Evolutionary conservation across 495 filamentous ascomycete species (phyloP).

Genomic region (Pyronema omphalodes): DNA sequence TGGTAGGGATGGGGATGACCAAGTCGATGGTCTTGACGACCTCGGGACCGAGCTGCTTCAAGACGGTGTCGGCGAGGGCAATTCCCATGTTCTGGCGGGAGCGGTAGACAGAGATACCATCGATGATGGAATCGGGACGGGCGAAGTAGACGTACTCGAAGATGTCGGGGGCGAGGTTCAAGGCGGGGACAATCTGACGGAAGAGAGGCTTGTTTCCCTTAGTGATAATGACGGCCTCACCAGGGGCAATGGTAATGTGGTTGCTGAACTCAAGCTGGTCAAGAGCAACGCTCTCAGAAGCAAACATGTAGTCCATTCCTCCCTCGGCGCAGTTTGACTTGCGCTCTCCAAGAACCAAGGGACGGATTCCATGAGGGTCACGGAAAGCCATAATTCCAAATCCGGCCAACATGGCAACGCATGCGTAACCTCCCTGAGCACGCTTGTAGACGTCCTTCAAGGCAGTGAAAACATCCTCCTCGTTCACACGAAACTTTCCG

Average conservation of each 20-base stretch:
- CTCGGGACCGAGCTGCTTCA: constrained; percentile 51
- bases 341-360: constrained; percentile 63
- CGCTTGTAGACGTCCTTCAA: constrained; percentile 55
- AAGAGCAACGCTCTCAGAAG: constrained; percentile 87
- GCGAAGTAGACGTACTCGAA: constrained; percentile 86
- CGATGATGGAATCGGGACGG: constrained; percentile 75
- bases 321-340: constrained; percentile 35
- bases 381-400: constrained; percentile 83
- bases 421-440: constrained; percentile 73
- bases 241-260: constrained; percentile 70
- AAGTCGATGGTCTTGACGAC: constrained; percentile 73
- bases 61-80: constrained; percentile 64
- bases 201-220: constrained; percentile 63
- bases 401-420: constrained; percentile 81
- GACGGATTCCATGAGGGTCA: constrained; percentile 79
- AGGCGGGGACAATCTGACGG: constrained; percentile 52
- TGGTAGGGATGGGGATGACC: constrained; percentile 79
- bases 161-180: constrained; percentile 75
- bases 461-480: constrained; percentile 70
- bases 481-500: constrained; percentile 88
- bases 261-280: constrained; percentile 69
- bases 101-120: constrained; percentile 79
- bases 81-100: constrained; percentile 85
- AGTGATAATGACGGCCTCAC: constrained; percentile 76
- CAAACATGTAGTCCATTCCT: constrained; percentile 86